Evolutionary conservation across 495 filamentous ascomycete species (phyloP).

Genomic region (Penicillium crystallinum): DNA sequence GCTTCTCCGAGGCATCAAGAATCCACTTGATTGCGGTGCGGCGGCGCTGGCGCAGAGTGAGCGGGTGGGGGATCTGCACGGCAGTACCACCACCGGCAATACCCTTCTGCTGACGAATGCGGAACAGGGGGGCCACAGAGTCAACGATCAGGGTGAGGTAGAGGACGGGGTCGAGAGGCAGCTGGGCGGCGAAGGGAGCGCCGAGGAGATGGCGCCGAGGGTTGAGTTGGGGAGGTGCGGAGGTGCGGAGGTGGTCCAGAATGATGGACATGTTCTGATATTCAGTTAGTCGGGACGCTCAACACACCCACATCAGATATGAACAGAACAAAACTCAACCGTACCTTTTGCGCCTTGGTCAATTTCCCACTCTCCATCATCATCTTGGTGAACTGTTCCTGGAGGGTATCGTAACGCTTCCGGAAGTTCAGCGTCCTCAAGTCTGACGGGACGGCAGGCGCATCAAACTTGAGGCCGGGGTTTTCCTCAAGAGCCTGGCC

Average conservation of each 20-base stretch:
- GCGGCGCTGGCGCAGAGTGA: conserved; percentile 68
- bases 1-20: conserved; percentile 69
- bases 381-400: conserved; percentile 82
- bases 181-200: conserved; percentile 63
- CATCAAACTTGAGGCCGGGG: conserved; percentile 66
- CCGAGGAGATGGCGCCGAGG: conserved; percentile 65
- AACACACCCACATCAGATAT: not conserved
- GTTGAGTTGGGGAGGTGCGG: conserved; percentile 66
- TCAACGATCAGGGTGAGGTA: conserved; percentile 89
- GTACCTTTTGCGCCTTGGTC: conserved; percentile 73
- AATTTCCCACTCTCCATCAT: conserved; percentile 88
- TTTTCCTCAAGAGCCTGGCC: conserved; percentile 25
- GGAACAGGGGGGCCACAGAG: conserved; percentile 86
- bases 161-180: conserved; percentile 70
- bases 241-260: conserved; percentile 80
- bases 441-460: conserved; percentile 58
- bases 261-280: conserved; percentile 76
- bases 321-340: conserved; percentile 7
- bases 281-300: not conserved
- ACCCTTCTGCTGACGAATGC: conserved; percentile 67
- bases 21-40: conserved; percentile 82
- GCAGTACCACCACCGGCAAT: conserved; percentile 80
- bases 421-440: conserved; percentile 55
- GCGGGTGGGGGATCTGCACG: conserved; percentile 75
- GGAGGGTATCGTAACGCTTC: conserved; percentile 72